Evolutionary conservation across 1,139 yeast genomes (phyloP), one percentile per base, ranked within the genome.

Genomic region (Candida albicans): DNA sequence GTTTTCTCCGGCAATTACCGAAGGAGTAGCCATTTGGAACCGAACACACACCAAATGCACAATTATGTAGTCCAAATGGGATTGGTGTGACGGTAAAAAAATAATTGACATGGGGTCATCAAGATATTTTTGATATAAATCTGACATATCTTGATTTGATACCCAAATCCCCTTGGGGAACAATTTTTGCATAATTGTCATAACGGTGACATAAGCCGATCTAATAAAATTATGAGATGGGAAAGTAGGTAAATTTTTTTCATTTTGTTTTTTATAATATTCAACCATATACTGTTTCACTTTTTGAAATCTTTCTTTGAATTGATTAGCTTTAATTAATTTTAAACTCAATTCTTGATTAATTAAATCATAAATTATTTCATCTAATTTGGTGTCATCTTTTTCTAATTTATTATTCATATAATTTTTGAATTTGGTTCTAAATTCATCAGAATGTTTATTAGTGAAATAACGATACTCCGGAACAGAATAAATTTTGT

Each of bases 1-100:
- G 58, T 82, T 82, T 45, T 82, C 87, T 7, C 88, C 88, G 1
- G 88, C 87, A 42, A 82, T 79, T 3, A 82, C 86, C 3, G 77
- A 64, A 1, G 88, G 88, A 10, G 75, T 61, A 9, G 84, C 70
- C 48, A 82, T 63, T 34, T 81, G 82, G 52, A 82, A 71, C 34
- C 87, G 62, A 52, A 80, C 73, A 46, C 82, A 70, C 37, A 81
- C 65, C 45, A 81, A 68, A 53, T 82, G 87, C 42, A 83, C 57
- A 37, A 83, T 77, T 49, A 82, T 80, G 54, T 82, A 82, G 59
- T 82, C 88, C 37, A 82, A 68, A 55, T 82, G 88, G 14, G 84
- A 78, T 57, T 81, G 81, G 63, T 82, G 88, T 53, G 84, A 71
- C 8, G 79, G 78, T 39, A 71, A 63, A 47, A 62, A 70, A 31